Conservation (phyloP, 164 flowering plant genomes). For the Vitis rupestris region DNA sequence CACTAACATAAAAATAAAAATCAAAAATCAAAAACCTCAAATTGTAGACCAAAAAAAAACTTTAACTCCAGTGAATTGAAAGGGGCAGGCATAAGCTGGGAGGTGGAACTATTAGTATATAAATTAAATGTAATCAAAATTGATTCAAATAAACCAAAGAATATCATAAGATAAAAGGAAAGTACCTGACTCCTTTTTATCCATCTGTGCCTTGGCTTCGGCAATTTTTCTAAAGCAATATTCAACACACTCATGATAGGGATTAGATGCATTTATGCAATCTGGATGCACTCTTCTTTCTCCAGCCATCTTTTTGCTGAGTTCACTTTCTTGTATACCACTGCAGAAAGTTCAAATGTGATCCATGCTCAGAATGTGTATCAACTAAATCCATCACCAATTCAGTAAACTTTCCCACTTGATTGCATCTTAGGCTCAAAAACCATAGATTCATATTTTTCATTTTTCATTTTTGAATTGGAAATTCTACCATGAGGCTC, state of each 20-base stretch:
- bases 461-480: no score
- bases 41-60: not conserved
- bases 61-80: no score
- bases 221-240: slow-evolving; percentile 70
- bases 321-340: slow-evolving; percentile 9
- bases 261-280: slow-evolving; percentile 82
- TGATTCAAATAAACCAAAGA: no score
- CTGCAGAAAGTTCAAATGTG: not conserved
- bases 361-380: no score
- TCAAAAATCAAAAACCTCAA: not conserved
- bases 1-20: not conserved
- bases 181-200: slow-evolving; percentile 28
- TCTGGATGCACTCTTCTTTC: slow-evolving; percentile 70
- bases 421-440: no score
- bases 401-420: no score
- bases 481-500: no score
- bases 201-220: slow-evolving; percentile 47
- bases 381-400: not conserved
- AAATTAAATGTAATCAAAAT: no score
- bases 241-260: slow-evolving; percentile 82
- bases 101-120: no score
- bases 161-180: not conserved
- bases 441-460: no score
- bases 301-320: slow-evolving; percentile 36
- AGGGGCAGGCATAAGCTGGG: no score